phyloP scores from a whole-genome alignment of 2,329 filamentous ascomycete genomes.

The Fusarium sp. region DNA sequence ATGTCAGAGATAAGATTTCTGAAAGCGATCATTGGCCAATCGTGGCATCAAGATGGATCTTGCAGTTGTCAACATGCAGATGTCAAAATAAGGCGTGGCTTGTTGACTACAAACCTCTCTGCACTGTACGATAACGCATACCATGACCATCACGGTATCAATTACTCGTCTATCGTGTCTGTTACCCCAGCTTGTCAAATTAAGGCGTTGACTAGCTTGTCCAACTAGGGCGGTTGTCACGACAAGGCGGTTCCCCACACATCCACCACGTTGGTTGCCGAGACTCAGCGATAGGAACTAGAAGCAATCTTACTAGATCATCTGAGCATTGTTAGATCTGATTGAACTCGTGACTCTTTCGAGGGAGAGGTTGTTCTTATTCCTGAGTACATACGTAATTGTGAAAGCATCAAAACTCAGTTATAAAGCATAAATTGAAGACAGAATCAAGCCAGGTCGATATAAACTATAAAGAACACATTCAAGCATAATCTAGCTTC shows the following conservation, averaged over 20 bases:
- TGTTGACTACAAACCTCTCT: neutral
- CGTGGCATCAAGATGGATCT: neutral
- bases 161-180: conserved; percentile 10
- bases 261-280: conserved; percentile 15
- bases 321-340: conserved; percentile 6
- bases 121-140: too few relatives aligned
- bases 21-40: conserved; percentile 7
- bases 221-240: conserved; percentile 40
- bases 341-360: conserved; percentile 17
- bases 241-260: conserved; percentile 42
- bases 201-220: conserved; percentile 42
- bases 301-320: conserved; percentile 19
- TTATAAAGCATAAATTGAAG: too few relatives aligned
- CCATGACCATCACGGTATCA: neutral
- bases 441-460: too few relatives aligned
- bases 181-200: conserved; percentile 37
- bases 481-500: neutral
- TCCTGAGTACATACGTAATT: too few relatives aligned
- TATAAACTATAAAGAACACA: neutral
- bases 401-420: too few relatives aligned
- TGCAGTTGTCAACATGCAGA: neutral
- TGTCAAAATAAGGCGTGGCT: conserved; percentile 22
- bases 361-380: too few relatives aligned
- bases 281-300: neutral
- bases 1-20: too few relatives aligned